A percentile compares a stretch with the other conserved stretches of the same genome.
Conservation (phyloP, 2,329 filamentous ascomycete genomes). For the Fusarium begoniae region DNA sequence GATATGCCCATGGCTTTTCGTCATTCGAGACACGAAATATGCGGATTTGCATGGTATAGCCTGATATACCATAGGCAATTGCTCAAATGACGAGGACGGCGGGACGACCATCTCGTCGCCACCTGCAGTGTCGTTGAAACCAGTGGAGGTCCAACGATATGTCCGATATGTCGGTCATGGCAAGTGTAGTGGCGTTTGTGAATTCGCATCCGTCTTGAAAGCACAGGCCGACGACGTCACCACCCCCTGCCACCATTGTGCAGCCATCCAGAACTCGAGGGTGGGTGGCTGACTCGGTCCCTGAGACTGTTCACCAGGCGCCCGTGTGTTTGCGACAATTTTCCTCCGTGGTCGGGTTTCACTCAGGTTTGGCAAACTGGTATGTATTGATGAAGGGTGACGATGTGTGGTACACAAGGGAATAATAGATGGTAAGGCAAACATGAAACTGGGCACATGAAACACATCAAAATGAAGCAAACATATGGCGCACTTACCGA, state of each 20-base stretch:
- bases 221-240: constrained; percentile 34
- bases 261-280: constrained; percentile 13
- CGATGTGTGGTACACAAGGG: not conserved
- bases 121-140: constrained; percentile 4
- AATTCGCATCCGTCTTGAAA: constrained; percentile 24
- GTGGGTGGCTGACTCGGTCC: constrained; percentile 19
- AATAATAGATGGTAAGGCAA: not conserved
- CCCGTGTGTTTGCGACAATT: constrained; percentile 18
- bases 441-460: constrained; percentile 8
- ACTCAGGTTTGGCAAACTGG: constrained; percentile 1
- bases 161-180: constrained; percentile 11
- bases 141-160: not conserved
- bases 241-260: constrained; percentile 15
- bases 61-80: not conserved
- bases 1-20: constrained; percentile 8
- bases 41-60: constrained; percentile 2
- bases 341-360: constrained; percentile 7
- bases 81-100: not conserved
- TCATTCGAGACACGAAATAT: constrained; percentile 17
- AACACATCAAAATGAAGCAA: constrained; percentile 23
- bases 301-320: constrained; percentile 21
- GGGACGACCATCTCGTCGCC: not conserved
- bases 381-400: not conserved
- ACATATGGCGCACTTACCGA: constrained; percentile 27
- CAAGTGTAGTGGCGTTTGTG: constrained; percentile 26